Evolutionary conservation across 108 stramenopile genomes (phyloP).

Genomic region (Cyclotella distinguenda): DNA sequence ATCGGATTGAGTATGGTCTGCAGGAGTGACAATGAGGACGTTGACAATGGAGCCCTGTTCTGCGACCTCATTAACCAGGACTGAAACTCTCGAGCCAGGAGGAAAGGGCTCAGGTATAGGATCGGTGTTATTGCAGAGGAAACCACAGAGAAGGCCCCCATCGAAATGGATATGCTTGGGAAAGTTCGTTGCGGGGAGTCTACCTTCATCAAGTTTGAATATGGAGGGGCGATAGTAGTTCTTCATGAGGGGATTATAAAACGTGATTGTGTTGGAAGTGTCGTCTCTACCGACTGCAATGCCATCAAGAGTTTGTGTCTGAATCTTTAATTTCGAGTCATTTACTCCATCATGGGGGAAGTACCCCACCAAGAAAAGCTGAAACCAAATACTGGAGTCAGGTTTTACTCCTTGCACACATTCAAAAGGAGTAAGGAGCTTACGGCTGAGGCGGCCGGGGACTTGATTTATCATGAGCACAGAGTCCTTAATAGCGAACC

Average conservation of each 20-base stretch:
- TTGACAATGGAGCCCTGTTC: not conserved
- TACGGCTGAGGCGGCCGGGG: slow-evolving; percentile 12
- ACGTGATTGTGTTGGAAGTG: slow-evolving; percentile 9
- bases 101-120: slow-evolving; percentile 7
- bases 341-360: slow-evolving; percentile 2
- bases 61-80: slow-evolving; percentile 5
- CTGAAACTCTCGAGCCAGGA: slow-evolving; percentile 3
- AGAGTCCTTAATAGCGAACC: slow-evolving; percentile 10
- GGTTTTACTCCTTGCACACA: slow-evolving; percentile 11
- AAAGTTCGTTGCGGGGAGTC: not conserved
- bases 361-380: slow-evolving; percentile 23
- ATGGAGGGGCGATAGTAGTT: not conserved
- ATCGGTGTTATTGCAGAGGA: not conserved
- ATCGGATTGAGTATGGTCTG: not conserved
- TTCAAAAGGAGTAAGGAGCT: slow-evolving; percentile 25
- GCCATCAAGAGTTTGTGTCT: slow-evolving; percentile 18
- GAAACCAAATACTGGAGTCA: slow-evolving; percentile 15
- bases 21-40: not conserved
- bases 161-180: slow-evolving; percentile 2
- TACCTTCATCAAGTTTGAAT: slow-evolving; percentile 6
- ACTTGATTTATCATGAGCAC: slow-evolving; percentile 18
- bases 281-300: slow-evolving; percentile 17
- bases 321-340: not conserved
- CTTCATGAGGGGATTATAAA: slow-evolving; percentile 16
- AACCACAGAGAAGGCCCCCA: slow-evolving; percentile 12